Percentiles rank a stretch among this genome's conserved stretches.
Conservation (phyloP, 129 eudicot species). For the Flaveria sonorensis region DNA sequence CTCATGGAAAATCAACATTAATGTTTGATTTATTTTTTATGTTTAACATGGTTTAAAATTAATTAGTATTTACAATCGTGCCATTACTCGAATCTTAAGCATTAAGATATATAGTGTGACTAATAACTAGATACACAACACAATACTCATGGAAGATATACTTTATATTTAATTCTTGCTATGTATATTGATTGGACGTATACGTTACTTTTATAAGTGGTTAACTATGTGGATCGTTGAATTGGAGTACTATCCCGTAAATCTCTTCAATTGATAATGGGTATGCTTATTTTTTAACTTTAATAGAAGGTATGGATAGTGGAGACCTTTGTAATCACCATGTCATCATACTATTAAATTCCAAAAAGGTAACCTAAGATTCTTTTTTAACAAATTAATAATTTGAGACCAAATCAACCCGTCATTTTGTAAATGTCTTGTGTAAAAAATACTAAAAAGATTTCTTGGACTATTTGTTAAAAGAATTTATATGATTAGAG, state of each 20-base stretch:
- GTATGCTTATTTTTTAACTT: slow-evolving; percentile 19
- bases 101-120: too few species aligned
- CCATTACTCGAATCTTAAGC: too few species aligned
- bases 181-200: neutral
- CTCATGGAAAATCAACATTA: too few species aligned
- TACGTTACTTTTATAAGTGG: slow-evolving; percentile 18
- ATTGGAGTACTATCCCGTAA: slow-evolving; percentile 4
- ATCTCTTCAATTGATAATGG: slow-evolving; percentile 28
- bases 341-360: slow-evolving; percentile 5
- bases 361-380: neutral
- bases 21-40: neutral
- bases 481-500: neutral
- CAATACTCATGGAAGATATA: too few species aligned
- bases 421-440: neutral
- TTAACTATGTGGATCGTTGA: slow-evolving; percentile 21
- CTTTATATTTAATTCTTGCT: too few species aligned
- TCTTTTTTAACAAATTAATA: slow-evolving; percentile 12
- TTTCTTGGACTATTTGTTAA: neutral
- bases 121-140: too few species aligned
- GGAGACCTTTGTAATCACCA: slow-evolving; percentile 30
- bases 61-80: too few species aligned
- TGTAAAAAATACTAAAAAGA: neutral
- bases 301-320: slow-evolving; percentile 14
- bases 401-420: slow-evolving; percentile 16
- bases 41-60: too few species aligned